Percentiles rank a stretch among this genome's conserved stretches.
phyloP scores from a whole-genome alignment of 169 alveolate genomes.

The Babesia sp. region DNA sequence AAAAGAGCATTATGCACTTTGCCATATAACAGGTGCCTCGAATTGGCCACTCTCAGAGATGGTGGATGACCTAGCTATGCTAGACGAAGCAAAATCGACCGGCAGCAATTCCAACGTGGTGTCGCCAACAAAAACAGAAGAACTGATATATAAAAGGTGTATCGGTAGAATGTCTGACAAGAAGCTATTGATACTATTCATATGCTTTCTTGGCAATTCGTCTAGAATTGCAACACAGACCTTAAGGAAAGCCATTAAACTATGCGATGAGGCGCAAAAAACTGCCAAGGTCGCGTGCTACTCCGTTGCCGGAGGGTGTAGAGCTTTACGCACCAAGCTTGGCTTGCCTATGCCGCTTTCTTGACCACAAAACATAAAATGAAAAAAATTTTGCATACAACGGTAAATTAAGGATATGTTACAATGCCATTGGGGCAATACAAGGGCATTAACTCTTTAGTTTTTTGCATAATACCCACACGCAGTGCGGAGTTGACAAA shows the following conservation, averaged over 20 bases:
- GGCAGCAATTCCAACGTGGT: neutral
- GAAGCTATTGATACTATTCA: slow-evolving; percentile 10
- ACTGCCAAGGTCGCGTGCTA: neutral
- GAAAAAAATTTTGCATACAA: neutral
- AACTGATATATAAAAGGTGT: neutral
- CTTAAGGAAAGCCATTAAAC: neutral
- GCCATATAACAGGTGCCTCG: slow-evolving; percentile 44
- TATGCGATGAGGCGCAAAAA: neutral
- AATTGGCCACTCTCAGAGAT: slow-evolving; percentile 44
- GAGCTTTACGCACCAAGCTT: slow-evolving; percentile 8
- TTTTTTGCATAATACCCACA: too few species aligned
- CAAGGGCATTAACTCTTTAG: too few species aligned
- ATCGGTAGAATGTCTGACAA: neutral
- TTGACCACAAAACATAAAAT: neutral
- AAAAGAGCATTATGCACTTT: slow-evolving; percentile 28
- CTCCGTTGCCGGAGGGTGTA: slow-evolving; percentile 61
- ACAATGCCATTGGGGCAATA: too few species aligned
- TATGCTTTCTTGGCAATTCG: slow-evolving; percentile 53
- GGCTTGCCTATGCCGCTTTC: slow-evolving; percentile 25
- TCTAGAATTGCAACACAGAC: slow-evolving; percentile 37
- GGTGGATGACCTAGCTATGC: slow-evolving; percentile 21
- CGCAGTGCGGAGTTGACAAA: too few species aligned
- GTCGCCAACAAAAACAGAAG: neutral
- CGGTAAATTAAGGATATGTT: too few species aligned
- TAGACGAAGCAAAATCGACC: neutral